phyloP scores from a whole-genome alignment of 176 grass and related monocot genomes.

The Musa beccarii region DNA sequence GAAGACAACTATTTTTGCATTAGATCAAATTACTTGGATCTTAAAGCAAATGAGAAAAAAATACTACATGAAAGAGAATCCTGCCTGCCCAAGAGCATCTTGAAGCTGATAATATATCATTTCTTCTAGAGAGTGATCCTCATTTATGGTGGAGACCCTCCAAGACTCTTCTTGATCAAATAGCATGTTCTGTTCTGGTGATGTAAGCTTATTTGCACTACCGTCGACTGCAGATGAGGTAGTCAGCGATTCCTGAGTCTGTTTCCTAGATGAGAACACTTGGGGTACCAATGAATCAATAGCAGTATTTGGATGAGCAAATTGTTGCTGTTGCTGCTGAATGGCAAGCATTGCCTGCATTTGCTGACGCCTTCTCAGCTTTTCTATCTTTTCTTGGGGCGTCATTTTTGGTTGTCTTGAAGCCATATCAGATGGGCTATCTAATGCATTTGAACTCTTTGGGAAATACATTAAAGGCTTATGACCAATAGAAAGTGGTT shows the following conservation, averaged over 20 bases:
- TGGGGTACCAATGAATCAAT: constrained; percentile 32
- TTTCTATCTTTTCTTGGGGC: constrained; percentile 83
- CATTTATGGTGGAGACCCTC: constrained; percentile 31
- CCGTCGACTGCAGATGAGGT: constrained; percentile 32
- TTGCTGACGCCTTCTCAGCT: constrained; percentile 61
- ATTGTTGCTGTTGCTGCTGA: constrained; percentile 63
- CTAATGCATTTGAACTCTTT: constrained; percentile 30
- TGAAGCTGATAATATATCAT: constrained; percentile 60
- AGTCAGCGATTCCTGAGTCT: constrained; percentile 35
- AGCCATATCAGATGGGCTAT: constrained; percentile 31
- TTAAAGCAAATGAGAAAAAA: neutral
- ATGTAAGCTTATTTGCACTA: constrained; percentile 27
- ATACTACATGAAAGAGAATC: constrained; percentile 4
- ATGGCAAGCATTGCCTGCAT: constrained; percentile 62
- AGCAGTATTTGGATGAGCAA: constrained; percentile 39
- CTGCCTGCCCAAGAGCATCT: constrained; percentile 58
- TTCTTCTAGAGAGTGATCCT: constrained; percentile 50
- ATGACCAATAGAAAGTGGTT: constrained; percentile 27
- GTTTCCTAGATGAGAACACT: constrained; percentile 32
- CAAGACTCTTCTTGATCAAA: constrained; percentile 25
- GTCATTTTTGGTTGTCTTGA: constrained; percentile 49
- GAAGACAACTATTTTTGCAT: constrained; percentile 20
- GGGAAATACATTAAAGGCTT: constrained; percentile 21
- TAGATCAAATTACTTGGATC: constrained; percentile 17
- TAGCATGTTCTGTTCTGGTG: constrained; percentile 28